Conservation (phyloP, 78 protist species). For the Emiliania huxleyi region DNA sequence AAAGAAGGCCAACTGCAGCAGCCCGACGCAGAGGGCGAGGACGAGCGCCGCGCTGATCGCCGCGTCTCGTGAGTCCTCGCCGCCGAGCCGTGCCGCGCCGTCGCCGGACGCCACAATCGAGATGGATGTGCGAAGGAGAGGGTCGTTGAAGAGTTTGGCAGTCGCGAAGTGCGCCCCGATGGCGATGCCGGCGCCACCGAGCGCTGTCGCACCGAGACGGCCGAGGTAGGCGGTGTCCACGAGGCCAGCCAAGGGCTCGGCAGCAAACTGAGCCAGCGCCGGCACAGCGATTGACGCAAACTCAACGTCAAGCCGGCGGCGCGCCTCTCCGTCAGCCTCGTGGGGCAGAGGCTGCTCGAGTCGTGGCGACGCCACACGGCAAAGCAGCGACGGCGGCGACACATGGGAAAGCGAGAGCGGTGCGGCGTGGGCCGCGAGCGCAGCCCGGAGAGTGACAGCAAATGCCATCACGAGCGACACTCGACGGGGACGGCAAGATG, state of each 20-base stretch:
- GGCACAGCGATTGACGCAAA: neutral
- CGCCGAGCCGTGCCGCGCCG: neutral
- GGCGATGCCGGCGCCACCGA: constrained; percentile 22
- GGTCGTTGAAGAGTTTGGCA: constrained; percentile 28
- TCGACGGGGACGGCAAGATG: too few relatives aligned
- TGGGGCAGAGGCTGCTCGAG: too few relatives aligned
- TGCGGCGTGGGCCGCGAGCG: too few relatives aligned
- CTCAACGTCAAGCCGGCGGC: too few relatives aligned
- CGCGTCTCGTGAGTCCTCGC: neutral
- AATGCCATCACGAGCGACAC: too few relatives aligned
- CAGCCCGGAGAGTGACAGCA: too few relatives aligned
- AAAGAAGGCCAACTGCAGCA: neutral
- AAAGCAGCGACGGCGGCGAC: too few relatives aligned
- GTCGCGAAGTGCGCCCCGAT: constrained; percentile 5
- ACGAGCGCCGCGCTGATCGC: neutral
- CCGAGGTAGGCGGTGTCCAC: constrained; percentile 35
- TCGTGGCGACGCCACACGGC: too few relatives aligned
- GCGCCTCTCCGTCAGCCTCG: too few relatives aligned
- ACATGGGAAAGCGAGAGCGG: too few relatives aligned
- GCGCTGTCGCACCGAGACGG: neutral
- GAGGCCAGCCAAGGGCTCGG: constrained; percentile 34
- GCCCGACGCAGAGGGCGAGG: neutral
- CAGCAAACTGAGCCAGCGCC: constrained; percentile 16
- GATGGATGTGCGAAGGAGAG: constrained; percentile 30
- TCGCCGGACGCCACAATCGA: constrained; percentile 11